A percentile compares a stretch with the other conserved stretches of the same genome.
These are phyloP conservation scores for Protea cynaroides DNA, from an alignment of 164 flowering plant genomes.

Conservation along the genomic window DNA sequence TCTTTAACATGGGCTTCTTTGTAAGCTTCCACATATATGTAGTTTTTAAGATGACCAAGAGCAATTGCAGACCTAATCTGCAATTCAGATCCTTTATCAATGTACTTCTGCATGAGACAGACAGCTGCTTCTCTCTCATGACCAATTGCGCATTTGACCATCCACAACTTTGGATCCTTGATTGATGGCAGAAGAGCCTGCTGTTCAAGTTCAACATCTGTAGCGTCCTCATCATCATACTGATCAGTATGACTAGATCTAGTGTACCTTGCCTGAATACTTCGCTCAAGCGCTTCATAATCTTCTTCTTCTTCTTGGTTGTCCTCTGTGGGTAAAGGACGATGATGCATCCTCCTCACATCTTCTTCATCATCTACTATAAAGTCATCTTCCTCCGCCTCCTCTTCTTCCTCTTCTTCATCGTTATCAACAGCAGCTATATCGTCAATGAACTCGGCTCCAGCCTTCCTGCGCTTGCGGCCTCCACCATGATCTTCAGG, in stretches of 20 bases:
- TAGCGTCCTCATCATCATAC: conserved; percentile 86
- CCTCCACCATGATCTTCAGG: no score
- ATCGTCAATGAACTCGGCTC: no score
- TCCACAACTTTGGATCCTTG: conserved; percentile 94
- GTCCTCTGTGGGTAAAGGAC: conserved; percentile 65
- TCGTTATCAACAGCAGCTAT: no score
- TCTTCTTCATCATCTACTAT: conserved; percentile 71
- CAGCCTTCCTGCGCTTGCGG: no score
- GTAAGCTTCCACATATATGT: conserved; percentile 86
- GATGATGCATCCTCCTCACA: conserved; percentile 57
- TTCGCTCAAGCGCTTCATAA: conserved; percentile 71
- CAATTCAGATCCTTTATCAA: conserved; percentile 77
- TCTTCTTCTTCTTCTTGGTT: conserved; percentile 88
- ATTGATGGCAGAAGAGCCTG: conserved; percentile 95
- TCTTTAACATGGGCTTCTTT: conserved; percentile 97
- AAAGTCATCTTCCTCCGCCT: no score
- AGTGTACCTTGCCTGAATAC: conserved; percentile 68
- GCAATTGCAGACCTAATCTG: conserved; percentile 91
- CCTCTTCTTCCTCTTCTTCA: no score
- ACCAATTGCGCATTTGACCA: conserved; percentile 95
- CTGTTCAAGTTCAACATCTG: conserved; percentile 95
- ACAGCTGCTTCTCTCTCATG: conserved; percentile 86
- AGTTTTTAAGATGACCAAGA: conserved; percentile 88
- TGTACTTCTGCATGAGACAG: conserved; percentile 87
- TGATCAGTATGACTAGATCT: conserved; percentile 52